Percentiles rank a stretch among this genome's conserved stretches.
phyloP scores from a whole-genome alignment of 2,329 filamentous ascomycete genomes.

The Ophiostoma triangulosporum region DNA sequence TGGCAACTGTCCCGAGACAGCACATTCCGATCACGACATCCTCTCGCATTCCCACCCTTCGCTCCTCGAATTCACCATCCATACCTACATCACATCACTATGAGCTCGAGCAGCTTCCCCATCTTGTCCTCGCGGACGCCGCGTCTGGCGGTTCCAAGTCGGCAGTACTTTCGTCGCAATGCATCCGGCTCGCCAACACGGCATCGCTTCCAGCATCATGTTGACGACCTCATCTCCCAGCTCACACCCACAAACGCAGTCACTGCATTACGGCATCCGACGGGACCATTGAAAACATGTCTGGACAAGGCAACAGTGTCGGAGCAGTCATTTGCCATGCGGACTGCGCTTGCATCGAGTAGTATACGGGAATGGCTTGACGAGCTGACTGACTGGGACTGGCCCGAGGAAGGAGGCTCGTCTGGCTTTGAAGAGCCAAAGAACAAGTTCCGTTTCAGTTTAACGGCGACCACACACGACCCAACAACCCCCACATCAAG shows the following conservation, averaged over 20 bases:
- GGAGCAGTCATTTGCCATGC: slow-evolving; percentile 59
- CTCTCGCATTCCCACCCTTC: neutral
- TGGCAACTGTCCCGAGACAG: neutral
- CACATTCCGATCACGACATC: neutral
- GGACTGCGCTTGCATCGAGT: slow-evolving; percentile 56
- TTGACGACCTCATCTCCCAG: slow-evolving; percentile 47
- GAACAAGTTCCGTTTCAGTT: neutral
- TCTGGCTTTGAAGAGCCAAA: slow-evolving; percentile 40
- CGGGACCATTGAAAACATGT: slow-evolving; percentile 40
- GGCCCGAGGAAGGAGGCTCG: slow-evolving; percentile 35
- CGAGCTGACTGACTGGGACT: slow-evolving; percentile 51
- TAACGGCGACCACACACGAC: neutral
- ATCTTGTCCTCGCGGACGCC: slow-evolving; percentile 22
- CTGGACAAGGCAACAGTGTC: slow-evolving; percentile 48
- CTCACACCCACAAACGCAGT: slow-evolving; percentile 48
- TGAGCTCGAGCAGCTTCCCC: slow-evolving; percentile 22
- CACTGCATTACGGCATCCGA: slow-evolving; percentile 42
- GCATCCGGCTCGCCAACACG: slow-evolving; percentile 33
- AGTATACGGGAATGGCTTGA: slow-evolving; percentile 60
- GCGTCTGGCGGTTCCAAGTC: slow-evolving; percentile 25
- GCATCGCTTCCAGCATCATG: slow-evolving; percentile 17
- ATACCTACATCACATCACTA: slow-evolving; percentile 11
- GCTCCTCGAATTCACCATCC: neutral
- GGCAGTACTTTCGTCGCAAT: slow-evolving; percentile 25
- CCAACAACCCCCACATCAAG: slow-evolving; percentile 5